Conservation (phyloP, 2,329 filamentous ascomycete genomes). For the Stenocarpella maydis region DNA sequence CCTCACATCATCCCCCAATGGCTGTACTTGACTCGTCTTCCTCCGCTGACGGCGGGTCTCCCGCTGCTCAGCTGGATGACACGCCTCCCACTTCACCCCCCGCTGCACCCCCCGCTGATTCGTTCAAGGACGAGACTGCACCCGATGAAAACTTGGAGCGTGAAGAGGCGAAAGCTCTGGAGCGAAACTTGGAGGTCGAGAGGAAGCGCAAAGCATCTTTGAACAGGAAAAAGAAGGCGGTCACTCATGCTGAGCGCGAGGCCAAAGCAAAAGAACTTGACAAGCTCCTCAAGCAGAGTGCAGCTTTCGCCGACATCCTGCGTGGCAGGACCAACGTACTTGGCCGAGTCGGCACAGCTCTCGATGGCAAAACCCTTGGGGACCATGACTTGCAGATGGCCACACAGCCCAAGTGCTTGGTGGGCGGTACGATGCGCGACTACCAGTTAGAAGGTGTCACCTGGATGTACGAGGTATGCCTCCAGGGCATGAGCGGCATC, state of each 20-base stretch:
- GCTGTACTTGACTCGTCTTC: slow-evolving; percentile 26
- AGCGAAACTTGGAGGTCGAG: slow-evolving; percentile 58
- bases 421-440: slow-evolving; percentile 88
- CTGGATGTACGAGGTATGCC: slow-evolving; percentile 86
- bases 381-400: slow-evolving; percentile 80
- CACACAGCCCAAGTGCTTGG: slow-evolving; percentile 80
- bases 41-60: background rate
- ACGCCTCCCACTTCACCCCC: slow-evolving; percentile 52
- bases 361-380: slow-evolving; percentile 67
- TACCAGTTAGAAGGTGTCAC: slow-evolving; percentile 95
- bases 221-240: slow-evolving; percentile 57
- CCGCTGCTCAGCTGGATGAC: slow-evolving; percentile 35
- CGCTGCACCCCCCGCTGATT: slow-evolving; percentile 44
- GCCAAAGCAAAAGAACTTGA: slow-evolving; percentile 67
- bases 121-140: slow-evolving; percentile 38
- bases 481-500: slow-evolving; percentile 89
- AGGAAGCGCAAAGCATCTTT: slow-evolving; percentile 51
- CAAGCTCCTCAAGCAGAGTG: slow-evolving; percentile 65
- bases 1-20: slow-evolving; percentile 5
- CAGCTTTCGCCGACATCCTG: slow-evolving; percentile 68
- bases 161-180: slow-evolving; percentile 56
- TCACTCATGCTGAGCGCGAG: slow-evolving; percentile 63
- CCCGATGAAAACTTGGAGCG: slow-evolving; percentile 42
- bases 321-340: slow-evolving; percentile 70
- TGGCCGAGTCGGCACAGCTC: slow-evolving; percentile 66